Evolutionary conservation across 176 grass and related monocot genomes (phyloP), one percentile per base, ranked within the genome.

Genomic region (Luzula sylvatica): DNA sequence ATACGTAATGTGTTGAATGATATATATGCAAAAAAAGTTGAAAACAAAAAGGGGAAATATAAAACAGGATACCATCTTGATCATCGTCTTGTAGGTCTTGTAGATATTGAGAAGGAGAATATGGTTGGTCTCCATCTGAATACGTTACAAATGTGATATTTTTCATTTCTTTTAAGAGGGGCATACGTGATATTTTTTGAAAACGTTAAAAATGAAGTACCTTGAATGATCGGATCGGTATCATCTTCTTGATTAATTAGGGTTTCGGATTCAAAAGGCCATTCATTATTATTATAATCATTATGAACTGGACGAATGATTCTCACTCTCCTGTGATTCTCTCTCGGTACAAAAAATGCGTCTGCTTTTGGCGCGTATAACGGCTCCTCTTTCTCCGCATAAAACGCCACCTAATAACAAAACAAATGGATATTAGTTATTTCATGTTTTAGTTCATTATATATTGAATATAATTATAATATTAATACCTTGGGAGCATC

Each of bases 341-440:
- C 42, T 64, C 59, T 64, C 29, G 59, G 59, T 29, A 64, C 46
- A 24, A 64, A 11, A 64, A 49, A 64, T 28, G 59, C 42, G 46
- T 64, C 59, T 27, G 46, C 24, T 17, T 64, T 64, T 28, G 59
- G 59, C 26, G 41, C 23, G 46, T 64, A 64, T 4, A 64, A 28
- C 27, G 21, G 23, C 43, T 64, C 59, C 43, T 49, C 42, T 27
- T 27, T 49, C 19, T 30, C 24, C 18, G 59, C 25, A 64, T 49
- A 32, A 48, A 64, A 49, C 18, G 25, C 24, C 26, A 64, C 59
- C 59, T 64, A 24, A 7, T 9, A 35, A 4, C 29, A 32, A 32
- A 32, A 32, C 59, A 64, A 16, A 64, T 46, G 28, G 20, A 32
- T 9, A 48, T 29, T 47, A 14, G 30, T 49, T 46, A 28, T 59